Percentiles rank a stretch among this genome's conserved stretches.
Conservation (phyloP, 2,329 filamentous ascomycete species). For the Ceratocystis colombiana region DNA sequence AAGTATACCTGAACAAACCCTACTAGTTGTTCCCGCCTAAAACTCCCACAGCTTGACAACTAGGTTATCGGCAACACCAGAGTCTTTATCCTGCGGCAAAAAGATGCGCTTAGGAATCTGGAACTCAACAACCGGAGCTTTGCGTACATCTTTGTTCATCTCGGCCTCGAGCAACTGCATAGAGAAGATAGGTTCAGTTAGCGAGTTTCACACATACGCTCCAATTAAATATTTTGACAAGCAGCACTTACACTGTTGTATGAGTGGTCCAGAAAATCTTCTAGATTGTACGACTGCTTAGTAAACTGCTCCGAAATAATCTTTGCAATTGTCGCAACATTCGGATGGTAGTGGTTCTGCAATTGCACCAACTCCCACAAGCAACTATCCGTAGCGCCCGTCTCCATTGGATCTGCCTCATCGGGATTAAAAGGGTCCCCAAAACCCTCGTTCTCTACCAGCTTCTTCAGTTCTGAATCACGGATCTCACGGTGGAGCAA, state of each 20-base stretch:
- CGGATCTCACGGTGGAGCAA: slow-evolving; percentile 77
- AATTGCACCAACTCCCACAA: slow-evolving; percentile 91
- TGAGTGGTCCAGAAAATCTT: slow-evolving; percentile 93
- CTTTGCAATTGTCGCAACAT: slow-evolving; percentile 84
- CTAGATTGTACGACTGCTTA: slow-evolving; percentile 86
- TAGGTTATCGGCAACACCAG: slow-evolving; percentile 43
- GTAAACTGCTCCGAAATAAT: slow-evolving; percentile 96
- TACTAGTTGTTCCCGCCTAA: slow-evolving; percentile 24
- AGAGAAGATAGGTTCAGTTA: background rate
- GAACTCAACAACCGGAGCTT: slow-evolving; percentile 79
- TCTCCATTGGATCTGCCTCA: slow-evolving; percentile 75
- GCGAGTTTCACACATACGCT: background rate
- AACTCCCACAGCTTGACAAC: slow-evolving; percentile 55
- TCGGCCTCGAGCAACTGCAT: slow-evolving; percentile 73
- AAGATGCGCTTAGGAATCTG: slow-evolving; percentile 86
- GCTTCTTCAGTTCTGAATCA: slow-evolving; percentile 46
- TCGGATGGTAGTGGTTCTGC: slow-evolving; percentile 91
- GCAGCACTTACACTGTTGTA: slow-evolving; percentile 60
- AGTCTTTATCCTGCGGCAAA: slow-evolving; percentile 40
- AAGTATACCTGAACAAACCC: background rate
- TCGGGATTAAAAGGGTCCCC: slow-evolving; percentile 66
- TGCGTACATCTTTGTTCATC: slow-evolving; percentile 71
- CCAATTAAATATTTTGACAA: background rate
- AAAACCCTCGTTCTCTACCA: slow-evolving; percentile 50
- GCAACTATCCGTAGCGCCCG: slow-evolving; percentile 78